Percentiles rank a stretch among this genome's conserved stretches.
Evolutionary conservation across 2,329 filamentous ascomycete species (phyloP).

Genomic region (Alternaria ventricosa): DNA sequence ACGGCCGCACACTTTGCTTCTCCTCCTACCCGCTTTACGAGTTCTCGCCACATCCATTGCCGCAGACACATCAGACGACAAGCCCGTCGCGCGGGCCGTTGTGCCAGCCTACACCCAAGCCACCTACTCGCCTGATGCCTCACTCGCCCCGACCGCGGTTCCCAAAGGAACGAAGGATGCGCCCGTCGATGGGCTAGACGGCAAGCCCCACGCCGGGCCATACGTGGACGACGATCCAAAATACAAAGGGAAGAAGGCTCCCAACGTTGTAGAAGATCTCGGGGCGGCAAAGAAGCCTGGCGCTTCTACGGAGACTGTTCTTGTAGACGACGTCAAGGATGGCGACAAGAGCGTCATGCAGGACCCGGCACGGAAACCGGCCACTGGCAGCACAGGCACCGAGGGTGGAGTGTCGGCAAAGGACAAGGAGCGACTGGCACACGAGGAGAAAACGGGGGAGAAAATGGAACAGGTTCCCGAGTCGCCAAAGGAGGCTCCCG

Average conservation of each 20-base stretch:
- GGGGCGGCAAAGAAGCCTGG: slow-evolving; percentile 41
- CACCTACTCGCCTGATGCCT: slow-evolving; percentile 28
- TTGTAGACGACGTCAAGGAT: slow-evolving; percentile 53
- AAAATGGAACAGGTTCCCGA: slow-evolving; percentile 78
- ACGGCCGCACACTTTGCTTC: slow-evolving; percentile 54
- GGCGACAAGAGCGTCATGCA: slow-evolving; percentile 87
- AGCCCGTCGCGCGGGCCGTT: slow-evolving; percentile 38
- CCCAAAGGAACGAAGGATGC: slow-evolving; percentile 73
- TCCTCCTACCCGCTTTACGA: slow-evolving; percentile 68
- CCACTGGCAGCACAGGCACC: slow-evolving; percentile 86
- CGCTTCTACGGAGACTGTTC: slow-evolving; percentile 32
- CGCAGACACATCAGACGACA: slow-evolving; percentile 34
- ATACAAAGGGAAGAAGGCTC: slow-evolving; percentile 41
- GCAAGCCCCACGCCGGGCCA: slow-evolving; percentile 89
- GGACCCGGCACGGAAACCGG: slow-evolving; percentile 75
- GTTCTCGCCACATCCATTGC: slow-evolving; percentile 59
- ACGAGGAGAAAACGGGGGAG: slow-evolving; percentile 69
- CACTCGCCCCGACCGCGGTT: slow-evolving; percentile 28
- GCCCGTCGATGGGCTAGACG: slow-evolving; percentile 90
- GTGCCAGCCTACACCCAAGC: slow-evolving; percentile 30
- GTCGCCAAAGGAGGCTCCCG: slow-evolving; percentile 83
- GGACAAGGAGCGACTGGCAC: slow-evolving; percentile 73
- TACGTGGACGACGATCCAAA: slow-evolving; percentile 64
- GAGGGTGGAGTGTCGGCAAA: slow-evolving; percentile 91
- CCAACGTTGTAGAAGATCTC: slow-evolving; percentile 48